Evolutionary conservation across 2,329 filamentous ascomycete genomes (phyloP), one percentile per base, ranked within the genome.

Genomic region (Capronia coronata): DNA sequence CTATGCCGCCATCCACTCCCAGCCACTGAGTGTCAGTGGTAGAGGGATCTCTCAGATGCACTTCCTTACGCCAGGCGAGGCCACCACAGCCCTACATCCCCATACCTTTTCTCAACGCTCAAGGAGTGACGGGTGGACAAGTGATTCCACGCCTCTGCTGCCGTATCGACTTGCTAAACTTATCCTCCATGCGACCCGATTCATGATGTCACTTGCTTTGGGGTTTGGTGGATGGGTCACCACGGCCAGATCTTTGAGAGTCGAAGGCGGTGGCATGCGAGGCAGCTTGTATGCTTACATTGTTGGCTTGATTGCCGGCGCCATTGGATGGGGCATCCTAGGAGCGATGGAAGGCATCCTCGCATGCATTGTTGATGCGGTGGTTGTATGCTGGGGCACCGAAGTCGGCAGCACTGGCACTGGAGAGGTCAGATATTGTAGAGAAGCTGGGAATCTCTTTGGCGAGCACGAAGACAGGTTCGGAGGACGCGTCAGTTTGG

Each of bases 141-240:
- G 60, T 56, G 59, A 65, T 61, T 49, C 65, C 59, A 62, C 69
- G 1, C 75, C 82, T 1, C 74, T 95, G n/a, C 73, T 93, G 19
- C 86, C 93, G 0, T 98, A 97, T 66, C 82, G 87, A 3, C 80
- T 97, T 7, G 86, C 93, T 1, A 97, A 96, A 67, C 77, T 97
- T 22, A 78, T 98, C 6, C 79, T 98, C 2, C 87, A 96, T 60
- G 88, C 91, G 2, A 93, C 89, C 1, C 82, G 91, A 14, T 86
- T 91, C 64, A 86, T 96, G 62, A 94, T 96, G 80, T 87, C 88
- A 0, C 81, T 90, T 40, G 86, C 83, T 0, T 78, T 98, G 23
- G 91, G 91, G 1, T 94, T 97, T 62, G 90, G 87, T 2, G 91
- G 88, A n/a, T 98, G 93, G 93, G 87, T 97, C 7, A 86, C 87